phyloP scores from a whole-genome alignment of 2,329 filamentous ascomycete species.

The Colletotrichum lentis region DNA sequence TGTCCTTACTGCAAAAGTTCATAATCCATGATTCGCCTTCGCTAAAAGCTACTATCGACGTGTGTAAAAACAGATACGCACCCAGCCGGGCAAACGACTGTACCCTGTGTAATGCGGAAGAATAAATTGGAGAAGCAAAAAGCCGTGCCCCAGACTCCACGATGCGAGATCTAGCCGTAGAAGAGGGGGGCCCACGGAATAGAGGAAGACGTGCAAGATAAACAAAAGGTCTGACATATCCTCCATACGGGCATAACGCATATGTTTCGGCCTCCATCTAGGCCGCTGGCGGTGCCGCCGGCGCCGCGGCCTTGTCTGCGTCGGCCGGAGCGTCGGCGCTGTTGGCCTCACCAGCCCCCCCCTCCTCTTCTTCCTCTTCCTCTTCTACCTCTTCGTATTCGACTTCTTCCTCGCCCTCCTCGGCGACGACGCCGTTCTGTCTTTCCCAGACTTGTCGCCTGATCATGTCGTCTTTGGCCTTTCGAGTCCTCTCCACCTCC shows the following conservation, averaged over 20 bases:
- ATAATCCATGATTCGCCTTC: conserved; percentile 29
- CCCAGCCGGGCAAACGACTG: conserved; percentile 16
- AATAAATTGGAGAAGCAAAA: conserved; percentile 9
- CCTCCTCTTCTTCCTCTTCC: conserved; percentile 31
- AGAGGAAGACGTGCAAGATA: background rate
- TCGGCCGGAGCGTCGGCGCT: conserved; percentile 12
- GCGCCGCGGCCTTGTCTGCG: conserved; percentile 22
- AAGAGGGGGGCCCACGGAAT: background rate
- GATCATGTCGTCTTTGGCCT: conserved; percentile 85
- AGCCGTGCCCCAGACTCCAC: conserved; percentile 18
- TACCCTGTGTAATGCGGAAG: conserved; percentile 12
- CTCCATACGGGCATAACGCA: conserved; percentile 25
- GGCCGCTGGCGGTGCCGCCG: conserved; percentile 14
- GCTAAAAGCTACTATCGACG: conserved; percentile 21
- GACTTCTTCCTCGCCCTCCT: conserved; percentile 45
- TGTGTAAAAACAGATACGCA: background rate
- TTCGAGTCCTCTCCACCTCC: conserved; percentile 85
- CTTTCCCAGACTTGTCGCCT: conserved; percentile 80
- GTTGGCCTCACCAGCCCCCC: conserved; percentile 3
- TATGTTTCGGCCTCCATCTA: conserved; percentile 1
- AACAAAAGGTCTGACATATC: conserved; percentile 19
- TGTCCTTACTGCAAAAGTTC: background rate
- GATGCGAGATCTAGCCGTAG: conserved; percentile 9
- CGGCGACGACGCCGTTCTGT: conserved; percentile 64
- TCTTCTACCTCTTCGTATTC: conserved; percentile 36